Percentiles rank a stretch among this genome's conserved stretches.
Evolutionary conservation across 768 basidiomycete species (phyloP).

Genomic region (Tylopilus sp.): DNA sequence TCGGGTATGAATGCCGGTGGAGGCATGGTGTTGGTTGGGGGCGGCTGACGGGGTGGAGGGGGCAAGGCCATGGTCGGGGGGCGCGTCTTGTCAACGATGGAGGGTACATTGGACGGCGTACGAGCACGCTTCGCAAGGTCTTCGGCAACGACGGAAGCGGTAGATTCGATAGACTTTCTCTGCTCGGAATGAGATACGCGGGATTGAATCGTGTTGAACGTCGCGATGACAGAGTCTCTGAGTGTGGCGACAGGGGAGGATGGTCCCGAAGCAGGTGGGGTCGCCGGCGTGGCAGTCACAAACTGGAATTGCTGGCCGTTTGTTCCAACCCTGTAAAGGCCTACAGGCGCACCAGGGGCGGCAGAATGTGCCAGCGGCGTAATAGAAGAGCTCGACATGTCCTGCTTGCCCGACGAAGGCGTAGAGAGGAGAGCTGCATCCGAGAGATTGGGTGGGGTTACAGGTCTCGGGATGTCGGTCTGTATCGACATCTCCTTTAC

Average conservation of each 20-base stretch:
- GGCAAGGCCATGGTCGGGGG: conserved; percentile 85
- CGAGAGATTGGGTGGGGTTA: conserved; percentile 32
- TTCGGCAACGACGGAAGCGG: conserved; percentile 50
- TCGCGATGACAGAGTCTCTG: conserved; percentile 49
- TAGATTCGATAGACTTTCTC: conserved; percentile 71
- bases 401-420: conserved; percentile 21
- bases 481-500: conserved; percentile 74
- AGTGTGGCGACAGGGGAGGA: conserved; percentile 39
- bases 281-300: conserved; percentile 46
- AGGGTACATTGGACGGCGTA: conserved; percentile 54
- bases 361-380: conserved; percentile 35
- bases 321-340: conserved; percentile 57
- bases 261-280: conserved; percentile 24
- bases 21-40: conserved; percentile 66
- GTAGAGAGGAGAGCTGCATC: conserved; percentile 25
- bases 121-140: conserved; percentile 53
- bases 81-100: conserved; percentile 67
- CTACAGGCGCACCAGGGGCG: conserved; percentile 31
- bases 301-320: conserved; percentile 60
- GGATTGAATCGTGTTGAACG: conserved; percentile 43
- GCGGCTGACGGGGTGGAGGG: conserved; percentile 73
- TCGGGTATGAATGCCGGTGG: conserved; percentile 80
- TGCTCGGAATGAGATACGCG: conserved; percentile 57
- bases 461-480: conserved; percentile 54
- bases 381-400: conserved; percentile 29